These are phyloP conservation scores for Alternaria metachromatica DNA, from an alignment of 2,329 filamentous ascomycete species.

Conservation along the genomic window DNA sequence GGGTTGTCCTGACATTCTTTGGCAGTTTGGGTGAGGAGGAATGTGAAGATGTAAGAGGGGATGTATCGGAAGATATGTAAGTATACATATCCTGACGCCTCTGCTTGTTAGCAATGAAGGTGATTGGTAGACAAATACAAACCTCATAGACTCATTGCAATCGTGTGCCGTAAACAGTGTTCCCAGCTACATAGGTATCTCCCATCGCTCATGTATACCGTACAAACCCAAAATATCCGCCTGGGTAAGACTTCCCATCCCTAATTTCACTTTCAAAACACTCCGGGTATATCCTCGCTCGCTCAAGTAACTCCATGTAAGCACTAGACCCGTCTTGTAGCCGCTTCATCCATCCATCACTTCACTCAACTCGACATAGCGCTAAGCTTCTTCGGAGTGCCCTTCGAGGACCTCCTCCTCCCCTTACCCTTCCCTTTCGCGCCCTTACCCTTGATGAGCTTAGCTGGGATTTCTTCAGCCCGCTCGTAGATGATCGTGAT, in stretches of 20 bases:
- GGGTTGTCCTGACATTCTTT: neutral
- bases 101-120: neutral
- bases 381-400: neutral
- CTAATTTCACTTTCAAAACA: neutral
- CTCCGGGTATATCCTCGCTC: neutral
- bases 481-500: constrained; percentile 15
- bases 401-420: constrained; percentile 5
- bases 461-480: constrained; percentile 8
- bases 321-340: too few relatives aligned
- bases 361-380: neutral
- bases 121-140: neutral
- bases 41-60: neutral
- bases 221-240: neutral
- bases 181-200: neutral
- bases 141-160: neutral
- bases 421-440: constrained; percentile 11
- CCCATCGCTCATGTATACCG: neutral
- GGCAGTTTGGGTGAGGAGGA: accelerated
- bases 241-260: neutral
- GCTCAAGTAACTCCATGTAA: neutral
- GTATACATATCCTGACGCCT: neutral
- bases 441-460: constrained; percentile 11
- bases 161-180: accelerated
- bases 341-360: neutral
- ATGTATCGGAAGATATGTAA: neutral